Conservation (phyloP, 1,284 basidiomycete genomes). For the Thecaphora frezii region DNA sequence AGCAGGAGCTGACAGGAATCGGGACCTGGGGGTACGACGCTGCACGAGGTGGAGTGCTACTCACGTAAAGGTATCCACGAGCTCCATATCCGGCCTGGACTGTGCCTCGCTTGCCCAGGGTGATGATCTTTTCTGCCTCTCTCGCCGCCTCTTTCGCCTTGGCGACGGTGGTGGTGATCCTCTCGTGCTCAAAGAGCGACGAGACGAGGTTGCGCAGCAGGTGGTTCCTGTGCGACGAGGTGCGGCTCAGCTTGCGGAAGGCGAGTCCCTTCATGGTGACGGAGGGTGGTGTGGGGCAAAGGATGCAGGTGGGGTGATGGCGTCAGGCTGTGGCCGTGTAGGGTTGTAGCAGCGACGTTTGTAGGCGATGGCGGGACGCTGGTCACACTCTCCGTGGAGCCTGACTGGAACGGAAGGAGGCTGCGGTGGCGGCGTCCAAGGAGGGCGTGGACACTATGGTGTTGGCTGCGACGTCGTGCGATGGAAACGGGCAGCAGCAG, state of each 20-base stretch:
- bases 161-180: conserved; percentile 91
- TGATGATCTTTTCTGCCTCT: conserved; percentile 83
- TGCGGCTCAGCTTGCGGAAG: conserved; percentile 53
- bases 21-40: too few relatives aligned
- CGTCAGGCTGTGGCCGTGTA: background rate
- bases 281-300: background rate
- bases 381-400: too few relatives aligned
- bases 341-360: too few relatives aligned
- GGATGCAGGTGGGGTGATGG: background rate
- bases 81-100: conserved; percentile 37
- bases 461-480: too few relatives aligned
- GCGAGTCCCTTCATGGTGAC: conserved; percentile 54
- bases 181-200: conserved; percentile 90
- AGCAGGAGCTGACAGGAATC: too few relatives aligned
- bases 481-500: too few relatives aligned
- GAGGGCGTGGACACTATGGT: too few relatives aligned
- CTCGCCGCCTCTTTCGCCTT: conserved; percentile 91
- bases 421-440: too few relatives aligned
- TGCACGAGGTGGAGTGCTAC: too few relatives aligned
- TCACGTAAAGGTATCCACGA: conserved; percentile 41
- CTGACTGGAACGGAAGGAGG: too few relatives aligned
- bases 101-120: conserved; percentile 49
- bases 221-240: conserved; percentile 37
- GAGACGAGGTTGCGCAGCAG: conserved; percentile 76
- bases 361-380: too few relatives aligned